Base-by-base conservation (phyloP, 2,329 filamentous ascomycete species). In the Beauveria medogensis region DNA sequence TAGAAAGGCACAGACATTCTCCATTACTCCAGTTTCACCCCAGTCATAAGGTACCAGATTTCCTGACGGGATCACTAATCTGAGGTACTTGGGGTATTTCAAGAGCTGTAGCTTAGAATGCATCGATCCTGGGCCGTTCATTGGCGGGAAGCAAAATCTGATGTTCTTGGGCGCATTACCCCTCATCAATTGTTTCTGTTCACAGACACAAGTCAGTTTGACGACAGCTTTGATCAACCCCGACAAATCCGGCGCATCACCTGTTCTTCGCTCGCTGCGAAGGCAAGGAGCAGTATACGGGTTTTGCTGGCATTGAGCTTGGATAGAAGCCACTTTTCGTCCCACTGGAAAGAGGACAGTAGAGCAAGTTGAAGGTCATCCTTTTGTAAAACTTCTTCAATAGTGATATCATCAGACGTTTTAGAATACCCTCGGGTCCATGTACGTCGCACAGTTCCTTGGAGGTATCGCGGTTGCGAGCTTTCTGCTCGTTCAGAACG, bases 51-150 rank as follows among this genome's bases (percentile, higher is more conserved):
- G 80, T 14, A 89, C 86, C 54, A 97, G 77, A 68, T 99, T 99
- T 1, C 92, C 94, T 3, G 88, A 93, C 0, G 94, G 92, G 2
- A 97, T 79, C 1, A 89, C 93, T 50, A 99, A 80, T 7, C 94
- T 85, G 18, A 97, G 74, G 70, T 92, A 86, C 1, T 75, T 75
- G 0, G 82, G 75, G 67, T 91, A 90, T 67, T 92, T 93, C n/a
- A 97, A 80, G 1, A 97, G 75, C 82, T 96, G 92, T 48, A 97
- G 78, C 71, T 99, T 97, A 55, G 91, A 96, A 73, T 97, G 94
- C 92, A 97, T 96, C 67, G 82, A 86, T 26, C 86, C 88, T 6
- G 83, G 78, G 2, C 85, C 83, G 46, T 84, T 78, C 90, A 97
- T 93, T 2, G 82, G 82, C 18, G 93, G 93, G 69, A 97, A 96